Conservation (phyloP, 2,329 filamentous ascomycete genomes). For the Arthrobotrys iridis region DNA sequence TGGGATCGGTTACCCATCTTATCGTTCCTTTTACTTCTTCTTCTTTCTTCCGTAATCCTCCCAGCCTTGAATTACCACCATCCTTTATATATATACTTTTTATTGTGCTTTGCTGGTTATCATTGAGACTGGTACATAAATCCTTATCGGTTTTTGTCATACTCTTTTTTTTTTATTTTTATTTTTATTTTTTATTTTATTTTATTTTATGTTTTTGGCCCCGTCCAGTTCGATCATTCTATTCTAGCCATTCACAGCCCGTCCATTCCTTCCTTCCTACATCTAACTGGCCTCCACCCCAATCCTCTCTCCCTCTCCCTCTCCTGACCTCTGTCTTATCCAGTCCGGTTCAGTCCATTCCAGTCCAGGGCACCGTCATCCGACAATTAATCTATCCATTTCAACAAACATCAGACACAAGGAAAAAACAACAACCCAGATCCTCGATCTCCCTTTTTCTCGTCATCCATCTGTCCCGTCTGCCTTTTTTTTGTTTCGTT, state of each 20-base stretch:
- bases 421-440: not conserved
- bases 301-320: not conserved
- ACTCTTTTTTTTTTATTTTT: not conserved
- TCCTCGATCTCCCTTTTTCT: not conserved
- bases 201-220: not conserved
- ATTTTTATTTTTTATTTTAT: not conserved
- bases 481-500: too few relatives aligned
- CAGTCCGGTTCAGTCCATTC: too few relatives aligned
- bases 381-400: not conserved
- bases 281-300: constrained; percentile 1
- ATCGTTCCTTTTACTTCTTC: not conserved
- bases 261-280: constrained; percentile 2
- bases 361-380: not conserved
- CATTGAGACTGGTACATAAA: too few relatives aligned
- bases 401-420: too few relatives aligned
- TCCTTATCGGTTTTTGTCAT: too few relatives aligned
- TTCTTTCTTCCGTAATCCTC: not conserved
- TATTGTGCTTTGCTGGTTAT: constrained; percentile 1
- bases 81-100: too few relatives aligned
- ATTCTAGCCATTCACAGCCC: constrained; percentile 24
- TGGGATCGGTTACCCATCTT: constrained; percentile 28
- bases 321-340: constrained; percentile 4
- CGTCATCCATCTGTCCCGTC: not conserved
- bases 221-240: constrained; percentile 37
- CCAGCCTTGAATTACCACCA: not conserved